Evolutionary conservation across 768 basidiomycete genomes (phyloP).

Genomic region (Hygrophoropsis aurantiaca): DNA sequence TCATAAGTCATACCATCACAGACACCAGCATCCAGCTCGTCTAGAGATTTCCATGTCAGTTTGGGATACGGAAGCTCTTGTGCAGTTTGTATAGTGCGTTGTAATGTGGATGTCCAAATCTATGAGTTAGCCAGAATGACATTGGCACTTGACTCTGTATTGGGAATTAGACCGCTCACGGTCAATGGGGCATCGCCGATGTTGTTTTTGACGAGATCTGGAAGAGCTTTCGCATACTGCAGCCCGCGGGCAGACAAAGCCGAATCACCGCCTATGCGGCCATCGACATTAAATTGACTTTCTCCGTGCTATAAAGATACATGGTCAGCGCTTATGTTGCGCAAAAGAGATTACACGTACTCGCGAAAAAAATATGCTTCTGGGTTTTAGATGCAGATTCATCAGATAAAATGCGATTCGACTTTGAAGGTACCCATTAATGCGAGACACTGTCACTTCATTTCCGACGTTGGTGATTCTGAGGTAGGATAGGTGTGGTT

Average conservation of each 20-base stretch:
- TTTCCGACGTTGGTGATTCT: constrained; percentile 92
- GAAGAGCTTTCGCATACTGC: constrained; percentile 83
- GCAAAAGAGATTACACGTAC: constrained; percentile 48
- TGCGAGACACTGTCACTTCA: constrained; percentile 81
- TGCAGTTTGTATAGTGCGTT: constrained; percentile 90
- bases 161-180: constrained; percentile 35
- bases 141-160: background rate
- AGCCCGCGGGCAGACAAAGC: constrained; percentile 79
- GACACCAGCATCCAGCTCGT: constrained; percentile 98
- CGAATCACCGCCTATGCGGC: constrained; percentile 98
- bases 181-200: constrained; percentile 88
- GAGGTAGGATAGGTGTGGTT: constrained; percentile 86
- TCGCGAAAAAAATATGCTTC: constrained; percentile 94
- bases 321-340: constrained; percentile 3
- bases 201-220: constrained; percentile 84
- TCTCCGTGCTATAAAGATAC: constrained; percentile 81
- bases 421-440: constrained; percentile 94
- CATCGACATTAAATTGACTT: constrained; percentile 94
- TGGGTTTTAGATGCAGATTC: constrained; percentile 96
- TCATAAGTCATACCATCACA: constrained; percentile 99
- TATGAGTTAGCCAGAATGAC: constrained; percentile 25
- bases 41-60: constrained; percentile 97
- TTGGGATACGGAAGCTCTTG: constrained; percentile 81
- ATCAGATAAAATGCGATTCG: constrained; percentile 98
- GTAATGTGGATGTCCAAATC: constrained; percentile 99